A percentile compares a stretch with the other conserved stretches of the same genome.
Evolutionary conservation across 257 asterid species (phyloP).

Genomic region (Solanum bukasovii): DNA sequence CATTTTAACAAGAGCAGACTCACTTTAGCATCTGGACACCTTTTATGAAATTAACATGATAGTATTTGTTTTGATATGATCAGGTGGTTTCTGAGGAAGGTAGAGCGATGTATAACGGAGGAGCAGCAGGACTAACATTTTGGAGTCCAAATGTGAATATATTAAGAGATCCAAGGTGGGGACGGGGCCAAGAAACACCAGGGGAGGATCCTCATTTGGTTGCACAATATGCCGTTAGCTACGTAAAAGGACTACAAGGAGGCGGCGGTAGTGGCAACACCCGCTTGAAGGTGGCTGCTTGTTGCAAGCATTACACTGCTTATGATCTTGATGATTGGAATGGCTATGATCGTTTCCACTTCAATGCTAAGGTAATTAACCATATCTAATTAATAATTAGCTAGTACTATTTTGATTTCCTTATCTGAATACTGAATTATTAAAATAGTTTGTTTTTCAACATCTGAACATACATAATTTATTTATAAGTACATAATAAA

Average conservation of each 20-base stretch:
- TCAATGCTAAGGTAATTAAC: conserved; percentile 60
- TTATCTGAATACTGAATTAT: neutral
- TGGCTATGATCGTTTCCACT: conserved; percentile 61
- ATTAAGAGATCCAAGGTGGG: conserved; percentile 90
- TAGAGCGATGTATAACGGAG: conserved; percentile 92
- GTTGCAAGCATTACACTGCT: conserved; percentile 89
- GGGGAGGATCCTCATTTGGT: conserved; percentile 74
- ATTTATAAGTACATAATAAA: no score
- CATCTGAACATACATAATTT: no score
- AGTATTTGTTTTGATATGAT: no score
- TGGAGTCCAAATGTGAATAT: conserved; percentile 97
- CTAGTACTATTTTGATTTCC: neutral
- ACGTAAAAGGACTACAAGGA: conserved; percentile 72
- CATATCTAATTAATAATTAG: neutral
- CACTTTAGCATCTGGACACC: no score
- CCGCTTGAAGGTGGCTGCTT: conserved; percentile 65
- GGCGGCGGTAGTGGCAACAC: conserved; percentile 17
- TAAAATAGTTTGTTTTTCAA: no score
- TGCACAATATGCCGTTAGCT: conserved; percentile 53
- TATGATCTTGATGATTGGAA: conserved; percentile 82
- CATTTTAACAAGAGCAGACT: no score
- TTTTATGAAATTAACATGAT: no score
- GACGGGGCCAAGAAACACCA: conserved; percentile 84
- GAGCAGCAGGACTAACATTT: conserved; percentile 60
- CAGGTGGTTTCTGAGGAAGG: conserved; percentile 89